phyloP scores from a whole-genome alignment of 257 asterid species.

The Jasminum sambac region DNA sequence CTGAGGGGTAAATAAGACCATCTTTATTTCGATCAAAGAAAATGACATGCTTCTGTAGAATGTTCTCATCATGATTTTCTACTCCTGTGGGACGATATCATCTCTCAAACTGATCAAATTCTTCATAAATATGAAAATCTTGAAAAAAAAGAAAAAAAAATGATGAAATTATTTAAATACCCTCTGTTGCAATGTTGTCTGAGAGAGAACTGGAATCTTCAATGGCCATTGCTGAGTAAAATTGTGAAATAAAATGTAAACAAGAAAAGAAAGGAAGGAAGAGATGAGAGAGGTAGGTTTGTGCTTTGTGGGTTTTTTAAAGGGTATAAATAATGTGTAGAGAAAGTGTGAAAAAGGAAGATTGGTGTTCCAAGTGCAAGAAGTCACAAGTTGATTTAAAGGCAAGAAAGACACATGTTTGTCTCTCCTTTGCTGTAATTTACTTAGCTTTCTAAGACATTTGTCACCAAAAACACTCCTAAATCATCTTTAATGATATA shows the following conservation, averaged over 20 bases:
- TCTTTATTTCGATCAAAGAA: constrained; percentile 79
- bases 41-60: constrained; percentile 67
- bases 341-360: background rate
- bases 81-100: constrained; percentile 28
- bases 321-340: constrained; percentile 1
- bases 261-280: background rate
- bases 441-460: background rate
- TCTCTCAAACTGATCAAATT: background rate
- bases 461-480: background rate
- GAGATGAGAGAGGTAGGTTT: background rate
- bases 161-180: constrained; percentile 14
- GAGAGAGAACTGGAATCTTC: constrained; percentile 30
- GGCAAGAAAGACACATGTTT: background rate
- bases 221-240: constrained; percentile 18
- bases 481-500: no score
- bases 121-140: background rate
- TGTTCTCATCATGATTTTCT: constrained; percentile 44
- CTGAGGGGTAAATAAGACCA: constrained; percentile 72
- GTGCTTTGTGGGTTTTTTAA: constrained; percentile 1
- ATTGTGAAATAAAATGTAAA: background rate
- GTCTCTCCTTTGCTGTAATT: background rate
- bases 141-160: background rate
- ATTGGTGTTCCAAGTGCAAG: background rate
- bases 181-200: constrained; percentile 14
- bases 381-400: background rate